Evolutionary conservation across 495 filamentous ascomycete species (phyloP).

Genomic region (Neurospora sp.): DNA sequence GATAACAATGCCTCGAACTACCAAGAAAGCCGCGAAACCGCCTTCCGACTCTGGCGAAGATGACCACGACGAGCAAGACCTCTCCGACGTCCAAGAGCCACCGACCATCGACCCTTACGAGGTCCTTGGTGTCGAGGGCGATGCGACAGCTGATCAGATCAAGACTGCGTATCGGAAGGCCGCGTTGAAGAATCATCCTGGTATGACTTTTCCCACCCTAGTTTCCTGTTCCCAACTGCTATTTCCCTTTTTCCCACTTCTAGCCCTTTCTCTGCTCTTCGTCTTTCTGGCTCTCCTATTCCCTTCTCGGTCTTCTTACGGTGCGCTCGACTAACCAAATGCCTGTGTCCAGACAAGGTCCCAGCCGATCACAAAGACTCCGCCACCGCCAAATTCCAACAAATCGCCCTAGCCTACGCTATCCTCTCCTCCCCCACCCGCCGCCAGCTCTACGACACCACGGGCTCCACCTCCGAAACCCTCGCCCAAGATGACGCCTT

Average conservation of each 20-base stretch:
- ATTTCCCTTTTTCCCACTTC: not conserved
- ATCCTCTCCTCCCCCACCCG: conserved; percentile 73
- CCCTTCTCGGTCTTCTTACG: too few relatives aligned
- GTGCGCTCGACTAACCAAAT: too few relatives aligned
- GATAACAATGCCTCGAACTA: not conserved
- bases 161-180: conserved; percentile 81
- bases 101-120: conserved; percentile 69
- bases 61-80: conserved; percentile 12
- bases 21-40: not conserved
- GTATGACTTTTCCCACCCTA: conserved; percentile 35
- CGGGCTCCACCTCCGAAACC: conserved; percentile 75
- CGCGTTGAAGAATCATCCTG: conserved; percentile 84
- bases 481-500: conserved; percentile 64
- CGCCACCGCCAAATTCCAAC: conserved; percentile 74
- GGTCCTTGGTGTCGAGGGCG: conserved; percentile 57
- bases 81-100: conserved; percentile 26
- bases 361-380: conserved; percentile 47
- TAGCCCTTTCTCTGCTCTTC: not conserved
- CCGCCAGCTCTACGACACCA: conserved; percentile 76
- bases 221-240: too few relatives aligned
- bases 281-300: not conserved
- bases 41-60: not conserved
- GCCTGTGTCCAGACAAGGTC: conserved; percentile 41
- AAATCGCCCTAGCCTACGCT: conserved; percentile 86
- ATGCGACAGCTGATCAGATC: conserved; percentile 60